Evolutionary conservation across 2,329 filamentous ascomycete genomes (phyloP), one percentile per base, ranked within the genome.

Genomic region (Diaporthe ampelina): DNA sequence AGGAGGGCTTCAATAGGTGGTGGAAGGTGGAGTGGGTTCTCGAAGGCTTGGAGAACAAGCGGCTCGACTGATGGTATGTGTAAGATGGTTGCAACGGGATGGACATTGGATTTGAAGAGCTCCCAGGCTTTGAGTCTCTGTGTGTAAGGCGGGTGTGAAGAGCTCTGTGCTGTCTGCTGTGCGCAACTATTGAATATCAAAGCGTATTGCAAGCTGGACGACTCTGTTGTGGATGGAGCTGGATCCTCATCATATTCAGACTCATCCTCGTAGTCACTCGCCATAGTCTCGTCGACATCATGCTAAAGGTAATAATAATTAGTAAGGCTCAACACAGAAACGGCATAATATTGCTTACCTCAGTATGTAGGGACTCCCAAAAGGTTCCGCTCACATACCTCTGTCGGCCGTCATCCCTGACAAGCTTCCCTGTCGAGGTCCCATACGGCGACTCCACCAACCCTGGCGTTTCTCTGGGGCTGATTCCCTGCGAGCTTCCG

Each of bases 1-100:
- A 88, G 83, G 24, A 89, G 80, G 1, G 86, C 85, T 75, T 87
- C 84, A n/a, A 86, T 77, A 5, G 78, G 78, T 1, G 80, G 78
- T 15, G 76, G 78, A 19, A 86, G 79, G 61, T 15, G 40, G 29
- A 59, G 57, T 2, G 57, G 57, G 32, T 59, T 59, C 32, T 59
- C 57, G 13, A 59, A 59, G 21, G 57, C 57, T 50, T 67, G 61
- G 24, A 67, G 40, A 32, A 67, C 40, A 21, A 67, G 24, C 1
- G 63, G 63, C 43, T 68, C 63, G 24, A 68, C 63, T 8, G 63
- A 68, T 13, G 63, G 63, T n/a, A 68, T 37, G n/a, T 68, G 63
- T 11, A 68, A 37, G 19, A 68, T 26, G n/a, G 63, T 50, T n/a
- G 48, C 63, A 1, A 68, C 43, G 8, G 43, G 63, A 13, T 68